Percentiles rank a stretch among this genome's conserved stretches.
Evolutionary conservation across 1,284 basidiomycete genomes (phyloP).

Genomic region (Porogramme epimiltina): DNA sequence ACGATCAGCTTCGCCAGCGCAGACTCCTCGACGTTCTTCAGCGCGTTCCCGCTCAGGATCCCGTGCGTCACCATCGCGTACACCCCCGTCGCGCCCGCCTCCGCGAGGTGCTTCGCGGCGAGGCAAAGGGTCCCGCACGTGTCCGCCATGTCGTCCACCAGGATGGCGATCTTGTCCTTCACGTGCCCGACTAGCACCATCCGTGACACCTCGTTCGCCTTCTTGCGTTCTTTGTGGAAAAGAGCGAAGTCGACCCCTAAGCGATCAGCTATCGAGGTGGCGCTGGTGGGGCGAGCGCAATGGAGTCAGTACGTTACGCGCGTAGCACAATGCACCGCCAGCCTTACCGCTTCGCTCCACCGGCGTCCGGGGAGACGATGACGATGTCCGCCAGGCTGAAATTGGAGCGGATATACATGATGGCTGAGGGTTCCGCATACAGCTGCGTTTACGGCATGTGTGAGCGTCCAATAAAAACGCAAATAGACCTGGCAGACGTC

Average conservation of each 20-base stretch:
- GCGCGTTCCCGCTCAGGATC: constrained; percentile 89
- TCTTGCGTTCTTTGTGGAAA: constrained; percentile 99
- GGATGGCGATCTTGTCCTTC: constrained; percentile 90
- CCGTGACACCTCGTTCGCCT: constrained; percentile 98
- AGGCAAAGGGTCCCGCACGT: constrained; percentile 97
- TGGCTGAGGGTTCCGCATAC: constrained; percentile 96
- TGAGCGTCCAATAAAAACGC: constrained; percentile 26
- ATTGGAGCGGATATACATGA: constrained; percentile 93
- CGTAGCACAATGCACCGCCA: not conserved
- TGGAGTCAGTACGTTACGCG: not conserved
- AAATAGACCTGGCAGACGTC: constrained; percentile 17
- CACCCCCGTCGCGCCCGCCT: constrained; percentile 88
- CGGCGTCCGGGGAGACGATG: constrained; percentile 98
- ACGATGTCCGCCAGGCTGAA: constrained; percentile 89
- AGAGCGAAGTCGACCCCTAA: constrained; percentile 98
- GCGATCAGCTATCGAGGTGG: constrained; percentile 96
- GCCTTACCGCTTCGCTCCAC: constrained; percentile 92
- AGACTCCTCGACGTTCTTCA: constrained; percentile 71
- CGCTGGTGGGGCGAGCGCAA: constrained; percentile 50
- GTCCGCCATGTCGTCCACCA: constrained; percentile 99
- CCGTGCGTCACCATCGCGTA: constrained; percentile 98
- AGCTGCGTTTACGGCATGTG: constrained; percentile 55
- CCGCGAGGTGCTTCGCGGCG: constrained; percentile 87
- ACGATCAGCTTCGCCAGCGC: constrained; percentile 94
- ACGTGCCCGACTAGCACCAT: constrained; percentile 99